These are phyloP conservation scores for Vicia villosa DNA, from an alignment of 306 rosid species.

Conservation along the genomic window DNA sequence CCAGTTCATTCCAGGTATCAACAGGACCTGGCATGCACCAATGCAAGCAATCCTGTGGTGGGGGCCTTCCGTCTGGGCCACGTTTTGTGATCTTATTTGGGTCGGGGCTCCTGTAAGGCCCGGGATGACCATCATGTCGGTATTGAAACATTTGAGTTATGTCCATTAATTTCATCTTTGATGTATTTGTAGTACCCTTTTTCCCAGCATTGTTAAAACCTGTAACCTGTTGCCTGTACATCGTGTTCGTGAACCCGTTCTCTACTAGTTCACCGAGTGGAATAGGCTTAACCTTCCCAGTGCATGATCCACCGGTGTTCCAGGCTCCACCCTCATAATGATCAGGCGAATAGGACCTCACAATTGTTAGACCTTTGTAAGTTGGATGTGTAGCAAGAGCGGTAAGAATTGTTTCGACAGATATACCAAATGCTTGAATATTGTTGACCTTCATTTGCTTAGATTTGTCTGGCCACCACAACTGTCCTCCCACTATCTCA, in stretches of 20 bases:
- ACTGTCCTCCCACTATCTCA: conserved; percentile 88
- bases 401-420: conserved; percentile 79
- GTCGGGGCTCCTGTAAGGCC: conserved; percentile 79
- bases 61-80: conserved; percentile 85
- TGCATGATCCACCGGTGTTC: conserved; percentile 99
- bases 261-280: conserved; percentile 57
- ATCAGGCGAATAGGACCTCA: conserved; percentile 91
- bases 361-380: conserved; percentile 68
- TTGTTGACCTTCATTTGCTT: conserved; percentile 61
- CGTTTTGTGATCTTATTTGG: conserved; percentile 89
- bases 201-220: conserved; percentile 66
- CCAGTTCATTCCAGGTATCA: conserved; percentile 94
- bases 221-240: conserved; percentile 73
- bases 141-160: conserved; percentile 71
- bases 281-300: conserved; percentile 83
- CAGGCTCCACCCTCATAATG: conserved; percentile 96
- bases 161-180: conserved; percentile 81
- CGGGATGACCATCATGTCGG: conserved; percentile 96
- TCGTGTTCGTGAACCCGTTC: conserved; percentile 62
- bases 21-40: conserved; percentile 99
- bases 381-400: conserved; percentile 70
- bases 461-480: conserved; percentile 92
- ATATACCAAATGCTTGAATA: conserved; percentile 72
- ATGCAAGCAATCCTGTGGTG: conserved; percentile 98
- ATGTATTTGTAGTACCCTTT: conserved; percentile 47